Conservation (phyloP, 192 early-diverging fungal genomes). For the Pilobolus umbonatus region DNA sequence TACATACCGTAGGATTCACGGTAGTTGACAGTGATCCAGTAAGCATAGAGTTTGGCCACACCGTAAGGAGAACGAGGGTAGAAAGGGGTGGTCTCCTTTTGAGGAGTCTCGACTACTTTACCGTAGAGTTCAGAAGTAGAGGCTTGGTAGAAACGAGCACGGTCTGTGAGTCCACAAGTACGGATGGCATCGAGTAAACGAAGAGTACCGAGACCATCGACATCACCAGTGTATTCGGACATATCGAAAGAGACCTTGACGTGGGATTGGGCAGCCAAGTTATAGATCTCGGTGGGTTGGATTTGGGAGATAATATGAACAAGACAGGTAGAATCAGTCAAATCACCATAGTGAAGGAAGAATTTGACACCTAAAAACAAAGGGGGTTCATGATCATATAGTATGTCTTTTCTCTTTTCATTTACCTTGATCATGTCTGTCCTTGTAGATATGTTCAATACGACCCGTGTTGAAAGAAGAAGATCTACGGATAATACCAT, state of each 20-base stretch:
- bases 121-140: constrained; percentile 75
- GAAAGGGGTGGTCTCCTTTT: constrained; percentile 78
- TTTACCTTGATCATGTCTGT: constrained; percentile 59
- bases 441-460: constrained; percentile 75
- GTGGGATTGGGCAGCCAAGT: constrained; percentile 73
- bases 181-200: constrained; percentile 75
- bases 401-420: not conserved
- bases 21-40: constrained; percentile 79
- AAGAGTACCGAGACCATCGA: constrained; percentile 74
- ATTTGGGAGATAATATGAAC: constrained; percentile 70
- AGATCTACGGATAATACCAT: constrained; percentile 76
- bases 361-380: constrained; percentile 48
- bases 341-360: constrained; percentile 75
- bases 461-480: constrained; percentile 84
- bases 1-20: constrained; percentile 76
- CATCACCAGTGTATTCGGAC: constrained; percentile 77
- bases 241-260: constrained; percentile 69
- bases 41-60: constrained; percentile 78
- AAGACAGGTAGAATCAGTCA: constrained; percentile 74
- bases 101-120: constrained; percentile 71
- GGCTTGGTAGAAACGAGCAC: constrained; percentile 62
- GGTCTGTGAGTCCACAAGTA: constrained; percentile 61
- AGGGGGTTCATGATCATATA: not conserved
- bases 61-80: constrained; percentile 80
- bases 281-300: constrained; percentile 73